Conservation (phyloP, 2,329 filamentous ascomycete species). For the Penicillium rolfsii region DNA sequence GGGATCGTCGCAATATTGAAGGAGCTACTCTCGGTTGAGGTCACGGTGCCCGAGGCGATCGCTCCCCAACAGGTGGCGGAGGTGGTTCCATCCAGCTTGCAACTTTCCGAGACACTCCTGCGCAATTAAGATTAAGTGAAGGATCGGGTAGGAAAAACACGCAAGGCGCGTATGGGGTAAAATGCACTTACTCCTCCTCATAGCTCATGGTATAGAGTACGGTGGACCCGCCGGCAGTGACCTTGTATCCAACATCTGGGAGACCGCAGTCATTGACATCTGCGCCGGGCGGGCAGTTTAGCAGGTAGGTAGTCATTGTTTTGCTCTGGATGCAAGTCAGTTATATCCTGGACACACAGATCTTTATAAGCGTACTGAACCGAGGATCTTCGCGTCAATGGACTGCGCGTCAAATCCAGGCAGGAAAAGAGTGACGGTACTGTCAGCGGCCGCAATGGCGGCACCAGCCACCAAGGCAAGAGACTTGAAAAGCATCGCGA, state of each 20-base stretch:
- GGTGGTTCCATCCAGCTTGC: constrained; percentile 10
- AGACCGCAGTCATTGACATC: constrained; percentile 18
- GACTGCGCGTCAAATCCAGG: constrained; percentile 15
- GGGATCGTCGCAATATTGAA: constrained; percentile 4
- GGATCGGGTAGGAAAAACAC: too few species aligned
- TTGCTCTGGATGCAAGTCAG: constrained; percentile 15
- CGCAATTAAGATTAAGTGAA: not conserved
- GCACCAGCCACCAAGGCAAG: constrained; percentile 16
- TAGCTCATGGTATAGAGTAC: constrained; percentile 3
- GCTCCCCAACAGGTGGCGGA: constrained; percentile 3
- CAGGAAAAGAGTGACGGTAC: constrained; percentile 20
- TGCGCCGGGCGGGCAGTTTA: constrained; percentile 19
- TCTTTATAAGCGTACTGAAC: constrained; percentile 8
- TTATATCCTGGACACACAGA: not conserved
- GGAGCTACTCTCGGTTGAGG: not conserved
- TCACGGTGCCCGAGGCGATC: not conserved
- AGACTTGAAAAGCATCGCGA: constrained; percentile 11
- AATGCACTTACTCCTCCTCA: constrained; percentile 16
- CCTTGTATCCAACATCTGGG: constrained; percentile 10
- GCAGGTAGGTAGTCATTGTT: constrained; percentile 25
- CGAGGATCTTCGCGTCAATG: constrained; percentile 14
- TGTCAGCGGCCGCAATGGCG: constrained; percentile 10
- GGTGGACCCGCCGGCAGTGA: constrained; percentile 18
- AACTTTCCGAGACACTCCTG: constrained; percentile 9
- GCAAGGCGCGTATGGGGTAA: not conserved